Percentiles rank a stretch among this genome's conserved stretches.
phyloP scores from a whole-genome alignment of 345 rosid genomes.

The Sisymbrium irio region DNA sequence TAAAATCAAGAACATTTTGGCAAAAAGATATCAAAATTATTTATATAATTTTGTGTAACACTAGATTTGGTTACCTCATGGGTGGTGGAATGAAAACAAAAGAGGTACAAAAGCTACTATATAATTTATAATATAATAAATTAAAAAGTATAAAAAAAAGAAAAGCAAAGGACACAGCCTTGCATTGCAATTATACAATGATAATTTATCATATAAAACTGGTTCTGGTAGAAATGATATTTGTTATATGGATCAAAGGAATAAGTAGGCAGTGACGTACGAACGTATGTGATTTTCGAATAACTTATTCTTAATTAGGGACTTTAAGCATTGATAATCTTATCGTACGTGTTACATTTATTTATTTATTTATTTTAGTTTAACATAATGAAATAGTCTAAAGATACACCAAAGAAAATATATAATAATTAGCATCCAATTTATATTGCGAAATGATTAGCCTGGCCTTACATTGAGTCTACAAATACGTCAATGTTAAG shows the following conservation, averaged over 20 bases:
- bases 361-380: neutral
- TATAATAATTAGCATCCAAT: conserved; percentile 7
- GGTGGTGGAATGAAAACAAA: conserved; percentile 31
- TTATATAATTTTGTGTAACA: neutral
- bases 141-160: neutral
- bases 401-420: neutral
- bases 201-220: conserved; percentile 20
- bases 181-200: conserved; percentile 33
- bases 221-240: conserved; percentile 26
- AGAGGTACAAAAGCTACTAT: conserved; percentile 28
- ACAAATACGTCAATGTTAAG: conserved; percentile 20
- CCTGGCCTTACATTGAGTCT: neutral
- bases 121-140: neutral
- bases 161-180: conserved; percentile 37
- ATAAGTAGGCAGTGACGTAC: conserved; percentile 28
- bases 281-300: conserved; percentile 16
- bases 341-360: conserved; percentile 14
- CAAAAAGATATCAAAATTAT: neutral
- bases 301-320: conserved; percentile 1
- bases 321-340: neutral
- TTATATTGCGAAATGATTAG: conserved; percentile 21
- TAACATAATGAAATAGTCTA: neutral
- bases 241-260: conserved; percentile 22
- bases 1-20: neutral
- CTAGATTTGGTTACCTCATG: conserved; percentile 37